phyloP scores from a whole-genome alignment of 2,329 filamentous ascomycete genomes.

The Zymoseptoria passerinii region DNA sequence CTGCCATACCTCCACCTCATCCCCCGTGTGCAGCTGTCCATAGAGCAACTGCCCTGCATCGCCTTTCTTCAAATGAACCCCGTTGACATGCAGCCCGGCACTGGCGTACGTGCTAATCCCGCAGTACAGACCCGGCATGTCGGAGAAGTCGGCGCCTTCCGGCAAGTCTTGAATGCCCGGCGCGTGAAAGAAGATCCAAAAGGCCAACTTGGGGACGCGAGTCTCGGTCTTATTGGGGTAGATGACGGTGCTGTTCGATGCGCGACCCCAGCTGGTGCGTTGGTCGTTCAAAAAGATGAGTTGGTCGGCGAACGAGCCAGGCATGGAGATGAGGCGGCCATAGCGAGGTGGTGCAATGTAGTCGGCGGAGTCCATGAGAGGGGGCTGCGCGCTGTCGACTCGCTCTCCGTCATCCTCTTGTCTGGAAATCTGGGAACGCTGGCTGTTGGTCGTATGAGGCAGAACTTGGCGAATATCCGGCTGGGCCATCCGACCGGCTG shows the following conservation, averaged over 20 bases:
- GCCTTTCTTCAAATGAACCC: constrained; percentile 52
- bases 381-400: constrained; percentile 23
- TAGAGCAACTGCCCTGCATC: constrained; percentile 47
- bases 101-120: constrained; percentile 76
- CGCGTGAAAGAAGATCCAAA: constrained; percentile 69
- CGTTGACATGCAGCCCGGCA: constrained; percentile 69
- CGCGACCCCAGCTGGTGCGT: constrained; percentile 70
- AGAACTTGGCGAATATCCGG: background rate
- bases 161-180: constrained; percentile 54
- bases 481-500: constrained; percentile 18
- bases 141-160: constrained; percentile 44
- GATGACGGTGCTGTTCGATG: constrained; percentile 56
- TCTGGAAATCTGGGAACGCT: constrained; percentile 1
- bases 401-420: background rate
- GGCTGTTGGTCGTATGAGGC: background rate
- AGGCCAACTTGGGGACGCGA: constrained; percentile 71
- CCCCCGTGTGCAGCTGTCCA: constrained; percentile 65
- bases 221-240: constrained; percentile 57
- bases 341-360: constrained; percentile 35
- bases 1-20: constrained; percentile 66
- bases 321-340: constrained; percentile 58
- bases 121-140: constrained; percentile 49
- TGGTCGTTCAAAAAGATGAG: constrained; percentile 58
- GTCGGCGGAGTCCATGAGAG: constrained; percentile 8
- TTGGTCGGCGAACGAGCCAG: constrained; percentile 57